Evolutionary conservation across 495 filamentous ascomycete species (phyloP).

Genomic region (Mycothermus thermophilus): DNA sequence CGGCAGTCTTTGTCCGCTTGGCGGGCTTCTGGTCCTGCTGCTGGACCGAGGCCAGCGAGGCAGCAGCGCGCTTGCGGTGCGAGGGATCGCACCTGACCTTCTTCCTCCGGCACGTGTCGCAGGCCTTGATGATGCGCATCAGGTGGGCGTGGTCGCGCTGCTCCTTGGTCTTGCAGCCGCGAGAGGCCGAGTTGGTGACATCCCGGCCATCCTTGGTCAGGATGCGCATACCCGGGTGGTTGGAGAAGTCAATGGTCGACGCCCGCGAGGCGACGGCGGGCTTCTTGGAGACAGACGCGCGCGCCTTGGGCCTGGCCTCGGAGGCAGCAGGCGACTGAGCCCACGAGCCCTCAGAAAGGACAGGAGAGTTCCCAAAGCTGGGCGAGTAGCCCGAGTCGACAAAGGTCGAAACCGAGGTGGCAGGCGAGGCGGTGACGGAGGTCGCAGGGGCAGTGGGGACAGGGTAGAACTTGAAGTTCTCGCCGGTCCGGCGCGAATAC

Average conservation of each 20-base stretch:
- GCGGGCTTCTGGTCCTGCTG: constrained; percentile 20
- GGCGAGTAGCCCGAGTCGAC: constrained; percentile 32
- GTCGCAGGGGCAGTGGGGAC: constrained; percentile 24
- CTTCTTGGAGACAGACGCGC: constrained; percentile 14
- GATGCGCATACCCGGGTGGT: constrained; percentile 44
- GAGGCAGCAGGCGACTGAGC: constrained; percentile 16
- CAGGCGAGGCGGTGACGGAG: constrained; percentile 25
- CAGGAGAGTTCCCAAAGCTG: constrained; percentile 31
- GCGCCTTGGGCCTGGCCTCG: constrained; percentile 7
- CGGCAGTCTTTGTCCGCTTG: constrained; percentile 27
- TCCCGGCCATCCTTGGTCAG: constrained; percentile 43
- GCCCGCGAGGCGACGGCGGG: constrained; percentile 13
- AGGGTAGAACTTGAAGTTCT: constrained; percentile 38
- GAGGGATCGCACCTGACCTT: constrained; percentile 41
- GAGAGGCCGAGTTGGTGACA: constrained; percentile 41
- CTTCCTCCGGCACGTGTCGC: constrained; percentile 39
- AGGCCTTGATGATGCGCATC: constrained; percentile 46
- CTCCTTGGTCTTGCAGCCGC: constrained; percentile 47
- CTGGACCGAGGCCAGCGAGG: constrained; percentile 19
- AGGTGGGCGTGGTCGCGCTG: constrained; percentile 44
- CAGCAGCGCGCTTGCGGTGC: constrained; percentile 31
- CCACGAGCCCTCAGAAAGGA: constrained; percentile 28
- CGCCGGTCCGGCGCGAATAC: constrained; percentile 27
- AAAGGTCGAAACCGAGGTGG: constrained; percentile 15
- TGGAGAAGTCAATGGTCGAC: constrained; percentile 26